Evolutionary conservation across 495 filamentous ascomycete species (phyloP).

Genomic region (Lasiosphaeris hirsuta): DNA sequence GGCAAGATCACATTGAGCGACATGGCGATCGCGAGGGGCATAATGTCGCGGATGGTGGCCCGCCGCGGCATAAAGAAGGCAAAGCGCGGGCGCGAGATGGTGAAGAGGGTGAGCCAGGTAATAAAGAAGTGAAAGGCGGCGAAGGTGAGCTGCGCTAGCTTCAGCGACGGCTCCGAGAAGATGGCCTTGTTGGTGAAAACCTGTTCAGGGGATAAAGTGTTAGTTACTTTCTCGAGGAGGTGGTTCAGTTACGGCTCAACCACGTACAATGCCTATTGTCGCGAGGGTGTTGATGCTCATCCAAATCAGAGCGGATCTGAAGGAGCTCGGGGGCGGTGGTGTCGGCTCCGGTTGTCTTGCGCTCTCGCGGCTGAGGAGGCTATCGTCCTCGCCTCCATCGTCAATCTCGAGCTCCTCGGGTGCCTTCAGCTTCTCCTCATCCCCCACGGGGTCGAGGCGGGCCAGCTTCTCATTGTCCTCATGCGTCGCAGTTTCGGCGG

Average conservation of each 20-base stretch:
- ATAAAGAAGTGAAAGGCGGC: constrained; percentile 71
- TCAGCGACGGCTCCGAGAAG: constrained; percentile 63
- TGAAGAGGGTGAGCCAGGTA: constrained; percentile 62
- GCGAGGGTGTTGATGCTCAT: constrained; percentile 58
- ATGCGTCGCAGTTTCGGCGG: constrained; percentile 25
- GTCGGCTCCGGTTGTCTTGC: neutral
- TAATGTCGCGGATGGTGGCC: constrained; percentile 53
- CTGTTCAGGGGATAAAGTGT: constrained; percentile 34
- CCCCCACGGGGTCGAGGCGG: constrained; percentile 15
- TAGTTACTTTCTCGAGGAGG: neutral
- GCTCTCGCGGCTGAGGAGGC: constrained; percentile 26
- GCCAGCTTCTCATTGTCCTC: constrained; percentile 21
- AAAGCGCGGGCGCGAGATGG: constrained; percentile 59
- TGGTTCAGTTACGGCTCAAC: neutral
- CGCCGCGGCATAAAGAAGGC: constrained; percentile 58
- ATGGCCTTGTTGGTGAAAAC: constrained; percentile 77
- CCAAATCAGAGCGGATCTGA: constrained; percentile 46
- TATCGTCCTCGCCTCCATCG: constrained; percentile 36
- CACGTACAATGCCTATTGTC: constrained; percentile 57
- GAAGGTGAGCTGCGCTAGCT: constrained; percentile 64
- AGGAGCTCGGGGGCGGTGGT: constrained; percentile 21
- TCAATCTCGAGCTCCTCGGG: constrained; percentile 27
- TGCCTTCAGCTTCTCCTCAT: constrained; percentile 22
- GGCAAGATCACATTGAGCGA: constrained; percentile 70
- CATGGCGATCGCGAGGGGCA: constrained; percentile 66